Conservation (phyloP, 75 land plant genomes). For the Larix kaempferi region DNA sequence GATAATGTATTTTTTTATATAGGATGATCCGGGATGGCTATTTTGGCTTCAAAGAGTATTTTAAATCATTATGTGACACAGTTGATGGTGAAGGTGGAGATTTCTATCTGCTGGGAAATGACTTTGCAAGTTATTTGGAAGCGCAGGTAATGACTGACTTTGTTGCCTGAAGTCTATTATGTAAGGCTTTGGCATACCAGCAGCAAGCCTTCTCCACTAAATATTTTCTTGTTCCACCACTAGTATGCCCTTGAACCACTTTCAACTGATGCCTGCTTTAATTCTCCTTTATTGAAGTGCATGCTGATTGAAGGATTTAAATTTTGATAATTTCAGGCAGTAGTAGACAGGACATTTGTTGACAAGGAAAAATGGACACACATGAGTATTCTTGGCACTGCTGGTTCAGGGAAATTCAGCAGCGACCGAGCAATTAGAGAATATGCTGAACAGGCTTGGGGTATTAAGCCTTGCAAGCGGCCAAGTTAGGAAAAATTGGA, state of each 20-base stretch:
- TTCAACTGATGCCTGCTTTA: not conserved
- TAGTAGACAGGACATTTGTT: conserved; percentile 65
- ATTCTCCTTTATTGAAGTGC: no score
- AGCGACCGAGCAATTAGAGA: conserved; percentile 66
- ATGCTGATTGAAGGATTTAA: not conserved
- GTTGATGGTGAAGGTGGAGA: conserved; percentile 50
- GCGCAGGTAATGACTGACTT: conserved; percentile 49
- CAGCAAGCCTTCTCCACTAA: not conserved
- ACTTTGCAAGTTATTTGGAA: conserved; percentile 66
- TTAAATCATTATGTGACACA: conserved; percentile 65
- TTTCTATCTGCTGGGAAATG: conserved; percentile 64
- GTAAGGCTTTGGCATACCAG: not conserved
- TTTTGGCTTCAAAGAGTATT: conserved; percentile 68
- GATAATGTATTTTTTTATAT: not conserved
- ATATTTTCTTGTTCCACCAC: not conserved
- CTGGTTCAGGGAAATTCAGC: conserved; percentile 75
- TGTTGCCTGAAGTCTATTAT: not conserved
- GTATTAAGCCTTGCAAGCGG: conserved; percentile 57
- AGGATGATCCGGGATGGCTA: conserved; percentile 76
- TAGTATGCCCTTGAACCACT: not conserved
- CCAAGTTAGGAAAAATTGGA: conserved; percentile 13
- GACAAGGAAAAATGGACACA: conserved; percentile 62
- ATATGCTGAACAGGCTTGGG: conserved; percentile 71
- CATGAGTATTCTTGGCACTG: conserved; percentile 80
- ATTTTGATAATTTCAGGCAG: conserved; percentile 41